These are phyloP conservation scores for Penstemon newberryi DNA, from an alignment of 257 asterid species.

Conservation along the genomic window DNA sequence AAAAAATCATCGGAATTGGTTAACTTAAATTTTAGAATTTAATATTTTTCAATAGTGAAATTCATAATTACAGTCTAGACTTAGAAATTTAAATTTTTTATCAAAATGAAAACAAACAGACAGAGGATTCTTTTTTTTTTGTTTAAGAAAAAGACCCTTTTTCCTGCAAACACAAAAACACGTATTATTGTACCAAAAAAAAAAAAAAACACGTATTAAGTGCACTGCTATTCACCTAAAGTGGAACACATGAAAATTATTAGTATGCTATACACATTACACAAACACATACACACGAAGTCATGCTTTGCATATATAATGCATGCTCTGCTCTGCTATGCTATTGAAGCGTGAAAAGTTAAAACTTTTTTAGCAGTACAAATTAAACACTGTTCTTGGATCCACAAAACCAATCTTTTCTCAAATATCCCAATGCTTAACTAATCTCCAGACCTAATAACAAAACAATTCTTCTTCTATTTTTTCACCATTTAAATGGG, in stretches of 20 bases:
- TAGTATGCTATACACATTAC: slow-evolving; percentile 28
- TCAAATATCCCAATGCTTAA: slow-evolving; percentile 23
- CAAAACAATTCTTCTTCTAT: background rate
- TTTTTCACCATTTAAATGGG: slow-evolving; percentile 44
- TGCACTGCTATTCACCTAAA: slow-evolving; percentile 37
- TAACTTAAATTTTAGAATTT: too few species aligned
- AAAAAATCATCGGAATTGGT: too few species aligned
- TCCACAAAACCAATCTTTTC: slow-evolving; percentile 33
- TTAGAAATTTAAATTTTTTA: slow-evolving; percentile 37
- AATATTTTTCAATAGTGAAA: background rate
- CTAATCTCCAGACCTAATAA: slow-evolving; percentile 20
- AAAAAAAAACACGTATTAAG: slow-evolving; percentile 20
- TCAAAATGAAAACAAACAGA: slow-evolving; percentile 40
- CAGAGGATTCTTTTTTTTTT: background rate
- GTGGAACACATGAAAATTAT: slow-evolving; percentile 32
- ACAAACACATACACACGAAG: slow-evolving; percentile 26
- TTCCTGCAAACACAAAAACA: slow-evolving; percentile 18
- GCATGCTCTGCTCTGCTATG: slow-evolving; percentile 28
- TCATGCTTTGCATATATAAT: slow-evolving; percentile 41
- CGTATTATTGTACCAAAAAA: background rate
- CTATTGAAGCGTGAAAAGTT: slow-evolving; percentile 28
- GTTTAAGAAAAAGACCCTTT: slow-evolving; percentile 1
- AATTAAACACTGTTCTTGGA: slow-evolving; percentile 36
- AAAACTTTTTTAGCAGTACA: slow-evolving; percentile 12
- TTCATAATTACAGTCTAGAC: too few species aligned